Percentiles rank a stretch among this genome's conserved stretches.
phyloP scores from a whole-genome alignment of 2,329 filamentous ascomycete species.

The Ascochyta viciae-villosae region DNA sequence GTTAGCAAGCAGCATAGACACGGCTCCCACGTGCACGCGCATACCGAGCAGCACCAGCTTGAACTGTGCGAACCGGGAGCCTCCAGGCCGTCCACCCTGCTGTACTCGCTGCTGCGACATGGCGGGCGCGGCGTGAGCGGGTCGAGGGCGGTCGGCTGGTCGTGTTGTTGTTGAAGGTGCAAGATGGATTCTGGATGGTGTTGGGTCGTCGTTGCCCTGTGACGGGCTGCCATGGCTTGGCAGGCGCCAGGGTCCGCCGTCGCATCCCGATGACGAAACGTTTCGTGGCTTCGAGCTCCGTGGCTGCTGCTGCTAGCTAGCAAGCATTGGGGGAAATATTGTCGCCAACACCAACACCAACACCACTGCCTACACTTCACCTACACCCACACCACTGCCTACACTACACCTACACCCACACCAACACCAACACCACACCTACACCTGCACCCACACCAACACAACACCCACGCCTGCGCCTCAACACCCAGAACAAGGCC shows the following conservation, averaged over 20 bases:
- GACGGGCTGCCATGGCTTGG: conserved; percentile 16
- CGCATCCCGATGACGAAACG: conserved; percentile 26
- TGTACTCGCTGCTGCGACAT: conserved; percentile 89
- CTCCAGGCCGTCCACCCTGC: conserved; percentile 70
- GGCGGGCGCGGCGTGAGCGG: conserved; percentile 38
- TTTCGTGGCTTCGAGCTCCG: conserved; percentile 6
- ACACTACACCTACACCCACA: too few relatives aligned
- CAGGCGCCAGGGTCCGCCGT: background rate
- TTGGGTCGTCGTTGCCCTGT: conserved; percentile 14
- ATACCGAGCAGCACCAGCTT: conserved; percentile 96
- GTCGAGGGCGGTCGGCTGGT: conserved; percentile 10
- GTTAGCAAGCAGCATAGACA: conserved; percentile 27
- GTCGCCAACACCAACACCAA: background rate
- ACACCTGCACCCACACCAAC: too few relatives aligned
- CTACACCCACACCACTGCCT: too few relatives aligned
- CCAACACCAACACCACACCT: too few relatives aligned
- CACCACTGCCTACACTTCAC: too few relatives aligned
- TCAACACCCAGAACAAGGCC: too few relatives aligned
- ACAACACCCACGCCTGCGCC: too few relatives aligned
- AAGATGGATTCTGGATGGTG: conserved; percentile 7
- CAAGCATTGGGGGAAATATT: background rate
- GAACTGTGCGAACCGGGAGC: conserved; percentile 92
- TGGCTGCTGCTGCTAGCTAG: too few relatives aligned
- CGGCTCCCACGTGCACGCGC: conserved; percentile 38
- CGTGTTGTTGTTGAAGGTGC: conserved; percentile 16